phyloP scores from a whole-genome alignment of 2,329 filamentous ascomycete species.

The Cadophora sp. region DNA sequence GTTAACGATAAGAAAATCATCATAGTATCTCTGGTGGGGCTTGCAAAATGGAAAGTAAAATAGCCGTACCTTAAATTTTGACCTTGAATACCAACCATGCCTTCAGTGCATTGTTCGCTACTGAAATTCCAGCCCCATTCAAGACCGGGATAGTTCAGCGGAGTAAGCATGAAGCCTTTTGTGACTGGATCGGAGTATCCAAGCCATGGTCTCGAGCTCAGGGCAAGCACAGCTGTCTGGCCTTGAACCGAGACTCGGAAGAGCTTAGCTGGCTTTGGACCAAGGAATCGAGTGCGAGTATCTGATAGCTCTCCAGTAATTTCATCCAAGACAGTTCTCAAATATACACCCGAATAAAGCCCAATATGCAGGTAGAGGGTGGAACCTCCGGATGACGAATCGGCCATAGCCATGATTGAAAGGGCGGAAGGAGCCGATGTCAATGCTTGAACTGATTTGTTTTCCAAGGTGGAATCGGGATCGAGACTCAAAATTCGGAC shows the following conservation, averaged over 20 bases:
- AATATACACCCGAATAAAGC: slow-evolving; percentile 92
- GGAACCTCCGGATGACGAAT: slow-evolving; percentile 86
- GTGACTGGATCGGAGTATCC: slow-evolving; percentile 90
- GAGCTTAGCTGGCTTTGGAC: slow-evolving; percentile 86
- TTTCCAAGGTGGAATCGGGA: slow-evolving; percentile 88
- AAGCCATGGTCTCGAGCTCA: slow-evolving; percentile 95
- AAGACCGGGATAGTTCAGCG: slow-evolving; percentile 84
- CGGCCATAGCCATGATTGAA: slow-evolving; percentile 93
- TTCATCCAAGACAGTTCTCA: slow-evolving; percentile 93
- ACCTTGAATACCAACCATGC: slow-evolving; percentile 91
- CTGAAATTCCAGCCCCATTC: slow-evolving; percentile 98
- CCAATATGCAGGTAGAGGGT: slow-evolving; percentile 96
- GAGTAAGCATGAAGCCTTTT: slow-evolving; percentile 89
- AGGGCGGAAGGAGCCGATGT: slow-evolving; percentile 89
- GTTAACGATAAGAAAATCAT: slow-evolving; percentile 53
- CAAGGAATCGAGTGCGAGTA: slow-evolving; percentile 92
- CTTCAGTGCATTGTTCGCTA: slow-evolving; percentile 91
- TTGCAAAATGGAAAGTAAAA: slow-evolving; percentile 27
- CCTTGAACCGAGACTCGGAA: slow-evolving; percentile 90
- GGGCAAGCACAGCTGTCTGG: slow-evolving; percentile 83
- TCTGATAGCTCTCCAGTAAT: slow-evolving; percentile 95
- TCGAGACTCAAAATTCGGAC: slow-evolving; percentile 91
- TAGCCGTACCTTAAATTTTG: slow-evolving; percentile 80
- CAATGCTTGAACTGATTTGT: slow-evolving; percentile 91
- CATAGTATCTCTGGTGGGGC: slow-evolving; percentile 39